Conservation (phyloP, 768 basidiomycete species). For the Trametes cingulata region DNA sequence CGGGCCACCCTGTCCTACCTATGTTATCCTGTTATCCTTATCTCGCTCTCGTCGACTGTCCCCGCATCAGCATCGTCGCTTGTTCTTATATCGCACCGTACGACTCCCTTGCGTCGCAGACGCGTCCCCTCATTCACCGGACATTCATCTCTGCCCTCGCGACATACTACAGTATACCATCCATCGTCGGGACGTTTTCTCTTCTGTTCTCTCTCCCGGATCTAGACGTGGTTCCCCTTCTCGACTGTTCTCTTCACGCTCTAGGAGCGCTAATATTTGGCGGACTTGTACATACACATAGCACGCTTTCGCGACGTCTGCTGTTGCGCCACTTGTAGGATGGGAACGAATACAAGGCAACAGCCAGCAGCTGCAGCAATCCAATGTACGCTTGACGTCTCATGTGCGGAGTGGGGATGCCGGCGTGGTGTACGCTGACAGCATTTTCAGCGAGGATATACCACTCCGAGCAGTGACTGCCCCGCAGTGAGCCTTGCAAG, state of each 20-base stretch:
- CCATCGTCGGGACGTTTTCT: slow-evolving; percentile 1
- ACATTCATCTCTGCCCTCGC: background rate
- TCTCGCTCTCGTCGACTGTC: slow-evolving; percentile 9
- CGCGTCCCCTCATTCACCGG: slow-evolving; percentile 13
- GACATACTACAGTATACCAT: slow-evolving; percentile 1
- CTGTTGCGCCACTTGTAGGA: no score
- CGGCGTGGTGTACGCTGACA: no score
- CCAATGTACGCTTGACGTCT: no score
- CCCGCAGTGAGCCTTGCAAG: no score
- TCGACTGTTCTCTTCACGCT: background rate
- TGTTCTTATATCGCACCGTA: background rate
- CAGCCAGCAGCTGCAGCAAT: no score
- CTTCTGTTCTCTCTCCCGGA: background rate
- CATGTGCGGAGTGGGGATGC: no score
- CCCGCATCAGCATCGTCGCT: background rate
- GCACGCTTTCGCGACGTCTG: no score
- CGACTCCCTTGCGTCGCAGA: slow-evolving; percentile 4
- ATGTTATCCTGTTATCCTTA: background rate
- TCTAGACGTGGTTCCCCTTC: background rate
- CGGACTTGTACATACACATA: background rate
- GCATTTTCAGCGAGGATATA: no score
- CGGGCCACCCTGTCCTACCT: background rate
- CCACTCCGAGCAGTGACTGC: no score
- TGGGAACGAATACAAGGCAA: no score
- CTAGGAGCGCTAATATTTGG: background rate